Evolutionary conservation across 1,284 basidiomycete genomes (phyloP).

Genomic region (Tremellales sp.): DNA sequence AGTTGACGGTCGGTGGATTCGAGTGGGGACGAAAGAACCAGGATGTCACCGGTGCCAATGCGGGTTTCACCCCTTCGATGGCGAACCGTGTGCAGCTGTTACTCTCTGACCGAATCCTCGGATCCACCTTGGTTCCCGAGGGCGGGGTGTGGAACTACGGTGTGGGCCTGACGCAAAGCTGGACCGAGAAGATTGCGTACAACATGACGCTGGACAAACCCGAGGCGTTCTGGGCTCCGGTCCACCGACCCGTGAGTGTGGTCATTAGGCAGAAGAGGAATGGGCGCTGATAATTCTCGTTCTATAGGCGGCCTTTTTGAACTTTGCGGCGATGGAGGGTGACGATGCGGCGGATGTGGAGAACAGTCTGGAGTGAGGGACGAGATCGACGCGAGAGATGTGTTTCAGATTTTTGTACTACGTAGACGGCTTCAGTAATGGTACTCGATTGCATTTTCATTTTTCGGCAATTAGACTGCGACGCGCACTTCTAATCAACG

Average conservation of each 20-base stretch:
- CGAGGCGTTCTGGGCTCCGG: slow-evolving; percentile 90
- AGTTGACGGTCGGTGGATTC: slow-evolving; percentile 83
- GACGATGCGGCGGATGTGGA: slow-evolving; percentile 88
- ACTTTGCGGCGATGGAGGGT: slow-evolving; percentile 80
- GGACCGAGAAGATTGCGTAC: slow-evolving; percentile 80
- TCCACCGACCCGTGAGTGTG: slow-evolving; percentile 63
- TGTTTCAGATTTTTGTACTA: too few relatives aligned
- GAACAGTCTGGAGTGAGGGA: slow-evolving; percentile 53
- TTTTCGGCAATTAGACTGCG: too few relatives aligned
- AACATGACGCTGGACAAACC: slow-evolving; percentile 87
- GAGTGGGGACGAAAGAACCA: slow-evolving; percentile 97
- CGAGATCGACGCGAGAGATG: too few relatives aligned
- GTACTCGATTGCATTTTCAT: too few relatives aligned
- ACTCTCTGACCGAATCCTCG: slow-evolving; percentile 86
- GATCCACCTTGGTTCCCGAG: slow-evolving; percentile 85
- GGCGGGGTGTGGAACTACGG: slow-evolving; percentile 93
- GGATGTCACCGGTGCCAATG: slow-evolving; percentile 78
- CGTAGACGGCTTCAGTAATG: too few relatives aligned
- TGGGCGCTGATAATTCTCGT: slow-evolving; percentile 4
- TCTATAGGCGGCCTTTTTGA: slow-evolving; percentile 72
- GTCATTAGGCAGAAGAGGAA: neutral
- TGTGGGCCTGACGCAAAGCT: slow-evolving; percentile 84
- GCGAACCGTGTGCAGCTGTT: slow-evolving; percentile 93
- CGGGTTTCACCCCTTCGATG: slow-evolving; percentile 96
- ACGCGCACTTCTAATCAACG: too few relatives aligned